Conservation (phyloP, 495 filamentous ascomycete genomes). For the Endocarpon pusillum region DNA sequence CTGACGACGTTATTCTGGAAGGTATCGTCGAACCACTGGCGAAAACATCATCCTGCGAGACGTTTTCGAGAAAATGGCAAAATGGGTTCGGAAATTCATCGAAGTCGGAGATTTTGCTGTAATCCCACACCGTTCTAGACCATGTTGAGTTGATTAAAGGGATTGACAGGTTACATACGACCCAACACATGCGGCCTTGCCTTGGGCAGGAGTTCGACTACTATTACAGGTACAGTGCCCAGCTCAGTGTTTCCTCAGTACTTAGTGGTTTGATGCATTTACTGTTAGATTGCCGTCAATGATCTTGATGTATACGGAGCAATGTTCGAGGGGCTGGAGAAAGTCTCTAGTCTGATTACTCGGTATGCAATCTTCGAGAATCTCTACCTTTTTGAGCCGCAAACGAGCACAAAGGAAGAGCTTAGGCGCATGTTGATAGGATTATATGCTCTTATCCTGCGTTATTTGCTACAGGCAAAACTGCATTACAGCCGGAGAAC, state of each 20-base stretch:
- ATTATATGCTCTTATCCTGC: conserved; percentile 5
- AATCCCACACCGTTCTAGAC: no score
- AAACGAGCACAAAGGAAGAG: not conserved
- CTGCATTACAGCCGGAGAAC: conserved; percentile 4
- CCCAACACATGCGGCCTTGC: conserved; percentile 11
- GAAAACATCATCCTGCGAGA: conserved; percentile 9
- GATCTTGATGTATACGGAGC: conserved; percentile 4
- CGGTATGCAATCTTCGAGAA: conserved; percentile 5
- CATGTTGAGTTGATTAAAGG: no score
- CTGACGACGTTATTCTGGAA: not conserved
- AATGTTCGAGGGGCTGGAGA: conserved; percentile 7
- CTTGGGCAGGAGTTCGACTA: conserved; percentile 14
- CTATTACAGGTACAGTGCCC: conserved; percentile 5
- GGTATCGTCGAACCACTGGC: not conserved
- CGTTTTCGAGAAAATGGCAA: conserved; percentile 7
- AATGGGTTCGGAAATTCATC: conserved; percentile 11
- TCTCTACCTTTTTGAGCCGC: not conserved
- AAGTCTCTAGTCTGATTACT: conserved; percentile 2
- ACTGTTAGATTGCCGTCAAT: conserved; percentile 1
- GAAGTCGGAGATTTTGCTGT: conserved; percentile 10
- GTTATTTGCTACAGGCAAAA: conserved; percentile 4
- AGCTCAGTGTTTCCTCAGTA: not conserved
- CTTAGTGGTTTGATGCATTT: not conserved
- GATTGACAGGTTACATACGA: no score
- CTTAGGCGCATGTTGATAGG: conserved; percentile 1